Evolutionary conservation across 129 eudicot genomes (phyloP).

Genomic region (Deinandra increscens): DNA sequence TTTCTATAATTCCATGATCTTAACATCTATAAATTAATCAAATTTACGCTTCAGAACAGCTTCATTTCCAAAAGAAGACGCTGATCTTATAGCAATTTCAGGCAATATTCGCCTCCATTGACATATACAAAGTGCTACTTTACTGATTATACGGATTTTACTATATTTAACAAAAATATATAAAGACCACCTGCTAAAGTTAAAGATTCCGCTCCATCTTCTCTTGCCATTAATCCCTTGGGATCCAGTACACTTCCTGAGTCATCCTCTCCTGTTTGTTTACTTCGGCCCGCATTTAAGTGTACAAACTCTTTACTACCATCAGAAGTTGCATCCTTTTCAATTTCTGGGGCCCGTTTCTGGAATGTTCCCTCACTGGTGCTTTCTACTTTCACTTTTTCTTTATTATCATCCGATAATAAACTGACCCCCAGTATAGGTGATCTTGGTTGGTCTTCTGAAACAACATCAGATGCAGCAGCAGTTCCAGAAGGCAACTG

Average conservation of each 20-base stretch:
- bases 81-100: constrained; percentile 2
- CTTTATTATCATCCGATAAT: constrained; percentile 24
- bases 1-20: background rate
- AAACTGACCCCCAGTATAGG: constrained; percentile 37
- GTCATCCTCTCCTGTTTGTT: constrained; percentile 28
- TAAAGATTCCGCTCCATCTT: constrained; percentile 29
- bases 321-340: constrained; percentile 27
- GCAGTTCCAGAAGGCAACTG: constrained; percentile 25
- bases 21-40: background rate
- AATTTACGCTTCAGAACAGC: background rate
- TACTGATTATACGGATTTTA: background rate
- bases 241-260: constrained; percentile 22
- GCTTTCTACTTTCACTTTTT: constrained; percentile 26
- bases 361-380: constrained; percentile 25
- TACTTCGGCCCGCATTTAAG: constrained; percentile 25
- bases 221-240: constrained; percentile 22
- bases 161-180: background rate
- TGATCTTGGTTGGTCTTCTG: constrained; percentile 37
- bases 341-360: constrained; percentile 28
- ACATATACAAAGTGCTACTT: background rate
- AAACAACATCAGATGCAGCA: constrained; percentile 28
- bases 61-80: background rate
- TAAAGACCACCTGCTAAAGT: constrained; percentile 43
- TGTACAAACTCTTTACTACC: constrained; percentile 18
- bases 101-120: background rate